Evolutionary conservation across 768 basidiomycete genomes (phyloP).

Genomic region (Stropharia rugosoannulata): DNA sequence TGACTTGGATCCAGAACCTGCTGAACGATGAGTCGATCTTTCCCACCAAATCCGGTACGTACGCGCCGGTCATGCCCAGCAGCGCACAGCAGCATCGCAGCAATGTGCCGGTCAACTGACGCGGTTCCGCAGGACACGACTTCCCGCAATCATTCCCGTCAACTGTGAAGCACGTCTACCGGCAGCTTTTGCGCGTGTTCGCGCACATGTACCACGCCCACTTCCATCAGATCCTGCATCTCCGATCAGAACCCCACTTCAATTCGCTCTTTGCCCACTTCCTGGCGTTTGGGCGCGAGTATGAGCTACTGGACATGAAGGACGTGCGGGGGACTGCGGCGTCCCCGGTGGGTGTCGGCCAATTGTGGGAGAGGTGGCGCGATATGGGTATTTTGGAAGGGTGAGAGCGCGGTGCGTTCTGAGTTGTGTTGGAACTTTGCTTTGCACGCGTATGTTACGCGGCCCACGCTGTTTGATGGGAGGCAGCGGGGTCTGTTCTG

Average conservation of each 20-base stretch:
- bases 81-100: too few relatives aligned
- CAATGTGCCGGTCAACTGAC: neutral
- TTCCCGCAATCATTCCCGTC: constrained; percentile 88
- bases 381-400: constrained; percentile 82
- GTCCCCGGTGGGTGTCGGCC: constrained; percentile 69
- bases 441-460: neutral
- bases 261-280: constrained; percentile 99
- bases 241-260: constrained; percentile 93
- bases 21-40: constrained; percentile 92
- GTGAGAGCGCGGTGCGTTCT: constrained; percentile 18
- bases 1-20: constrained; percentile 97
- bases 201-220: constrained; percentile 98
- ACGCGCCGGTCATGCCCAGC: neutral
- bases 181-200: constrained; percentile 94
- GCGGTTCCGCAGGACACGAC: constrained; percentile 65
- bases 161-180: constrained; percentile 92
- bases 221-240: constrained; percentile 87
- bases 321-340: constrained; percentile 76
- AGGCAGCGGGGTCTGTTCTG: too few relatives aligned
- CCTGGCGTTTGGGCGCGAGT: constrained; percentile 93
- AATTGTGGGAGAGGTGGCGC: constrained; percentile 86
- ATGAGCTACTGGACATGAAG: constrained; percentile 87
- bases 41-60: constrained; percentile 91
- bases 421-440: neutral
- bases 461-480: too few relatives aligned